Percentiles rank a stretch among this genome's conserved stretches.
These are phyloP conservation scores for Coniophora puteana DNA, from an alignment of 1,284 basidiomycete genomes.

Conservation along the genomic window DNA sequence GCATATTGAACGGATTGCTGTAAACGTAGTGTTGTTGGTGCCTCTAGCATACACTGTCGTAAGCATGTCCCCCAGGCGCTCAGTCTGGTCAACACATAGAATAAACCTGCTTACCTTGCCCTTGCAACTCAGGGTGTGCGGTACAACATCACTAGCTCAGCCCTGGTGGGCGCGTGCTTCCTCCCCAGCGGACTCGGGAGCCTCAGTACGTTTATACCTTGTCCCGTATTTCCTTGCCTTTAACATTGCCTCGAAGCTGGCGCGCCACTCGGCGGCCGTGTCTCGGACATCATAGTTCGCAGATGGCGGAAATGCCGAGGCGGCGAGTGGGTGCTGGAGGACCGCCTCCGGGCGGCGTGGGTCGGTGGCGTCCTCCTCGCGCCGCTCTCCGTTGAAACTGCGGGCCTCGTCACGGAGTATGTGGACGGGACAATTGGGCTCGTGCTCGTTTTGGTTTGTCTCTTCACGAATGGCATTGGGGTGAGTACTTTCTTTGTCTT, in stretches of 20 bases:
- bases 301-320: slow-evolving; percentile 43
- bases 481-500: slow-evolving; percentile 28
- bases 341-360: slow-evolving; percentile 43
- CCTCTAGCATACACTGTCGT: slow-evolving; percentile 10
- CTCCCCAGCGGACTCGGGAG: slow-evolving; percentile 31
- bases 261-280: slow-evolving; percentile 42
- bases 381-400: slow-evolving; percentile 6
- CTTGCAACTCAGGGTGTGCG: slow-evolving; percentile 20
- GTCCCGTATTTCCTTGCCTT: background rate
- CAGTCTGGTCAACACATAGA: slow-evolving; percentile 6
- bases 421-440: slow-evolving; percentile 10
- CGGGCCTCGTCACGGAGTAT: slow-evolving; percentile 14
- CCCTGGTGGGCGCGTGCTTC: slow-evolving; percentile 33
- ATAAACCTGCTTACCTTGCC: background rate
- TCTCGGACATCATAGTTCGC: slow-evolving; percentile 44
- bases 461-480: slow-evolving; percentile 37
- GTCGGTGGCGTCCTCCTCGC: slow-evolving; percentile 38
- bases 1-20: background rate
- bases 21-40: slow-evolving; percentile 6
- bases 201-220: slow-evolving; percentile 22
- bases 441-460: slow-evolving; percentile 21
- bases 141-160: slow-evolving; percentile 31
- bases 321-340: slow-evolving; percentile 47
- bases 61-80: slow-evolving; percentile 13
- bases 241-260: slow-evolving; percentile 34